phyloP scores from a whole-genome alignment of 2,329 filamentous ascomycete genomes.

The Clonostachys rosea region DNA sequence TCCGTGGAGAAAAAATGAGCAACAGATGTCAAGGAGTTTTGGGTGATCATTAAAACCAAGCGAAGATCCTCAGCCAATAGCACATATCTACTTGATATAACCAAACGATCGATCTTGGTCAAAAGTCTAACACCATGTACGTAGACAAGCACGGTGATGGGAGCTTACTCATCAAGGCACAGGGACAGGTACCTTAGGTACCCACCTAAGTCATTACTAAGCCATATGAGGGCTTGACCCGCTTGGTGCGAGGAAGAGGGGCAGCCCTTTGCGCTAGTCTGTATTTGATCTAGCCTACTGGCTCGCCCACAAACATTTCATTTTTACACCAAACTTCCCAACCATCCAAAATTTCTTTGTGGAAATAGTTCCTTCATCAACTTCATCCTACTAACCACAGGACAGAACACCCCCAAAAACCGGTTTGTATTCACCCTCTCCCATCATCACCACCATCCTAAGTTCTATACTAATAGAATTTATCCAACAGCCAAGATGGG shows the following conservation, averaged over 20 bases:
- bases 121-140: background rate
- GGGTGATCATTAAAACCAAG: background rate
- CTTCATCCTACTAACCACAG: constrained; percentile 25
- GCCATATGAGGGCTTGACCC: background rate
- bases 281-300: constrained; percentile 18
- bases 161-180: background rate
- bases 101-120: background rate
- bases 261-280: constrained; percentile 18
- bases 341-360: constrained; percentile 13
- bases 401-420: constrained; percentile 13
- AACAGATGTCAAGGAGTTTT: background rate
- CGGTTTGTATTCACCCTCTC: background rate
- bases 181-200: too few species aligned
- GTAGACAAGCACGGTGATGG: background rate
- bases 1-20: background rate
- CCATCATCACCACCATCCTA: background rate
- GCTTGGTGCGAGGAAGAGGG: constrained; percentile 12
- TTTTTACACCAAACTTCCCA: constrained; percentile 25
- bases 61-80: too few species aligned
- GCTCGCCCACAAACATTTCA: constrained; percentile 30
- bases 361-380: background rate
- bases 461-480: background rate
- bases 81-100: background rate
- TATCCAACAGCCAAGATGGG: constrained; percentile 71
- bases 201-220: background rate